Evolutionary conservation across 169 alveolate species (phyloP), one percentile per base, ranked within the genome.

Genomic region (Cryptosporidium tyzzeri): DNA sequence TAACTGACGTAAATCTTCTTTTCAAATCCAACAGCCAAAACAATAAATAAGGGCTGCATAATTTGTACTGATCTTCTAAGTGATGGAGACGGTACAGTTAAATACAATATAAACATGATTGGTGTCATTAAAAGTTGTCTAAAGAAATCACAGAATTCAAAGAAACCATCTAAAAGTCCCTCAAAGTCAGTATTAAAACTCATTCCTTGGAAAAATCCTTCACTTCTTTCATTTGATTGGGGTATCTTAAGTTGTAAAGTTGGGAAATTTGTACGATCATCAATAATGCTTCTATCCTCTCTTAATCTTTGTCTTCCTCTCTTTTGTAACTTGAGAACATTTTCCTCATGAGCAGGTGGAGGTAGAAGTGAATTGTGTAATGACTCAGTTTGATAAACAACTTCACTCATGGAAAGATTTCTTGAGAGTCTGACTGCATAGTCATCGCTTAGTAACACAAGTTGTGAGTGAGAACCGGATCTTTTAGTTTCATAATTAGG

Each of bases 351-450:
- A 80, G 89, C 89, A 41, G 89, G 89, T 12, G 89, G 89, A 39
- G 89, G 89, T 12, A 80, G 29, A 10, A 80, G 67, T 7, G 89
- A 80, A 41, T 80, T 80, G 21, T 80, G 67, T 26, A 80, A 62
- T 9, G 89, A 80, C n/a, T 65, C 89, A n/a, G 89, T 80, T 80
- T 80, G 89, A 33, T 80, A 80, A 29, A 80, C 89, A 37, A 80
- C 89, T 21, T 80, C 89, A 44, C 89, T 80, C 89, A 80, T 80
- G n/a, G 89, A 65, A 39, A 80, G 73, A n/a, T 59, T 59, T 59
- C 89, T 59, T 18, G 89, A 80, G 8, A 80, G 80, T 8, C 89
- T 59, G n/a, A 80, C 75, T 33, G 89, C 89, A 45, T 62, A 80
- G 18, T 80, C 89, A 80, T 80, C 89, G 7, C 75, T 65, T 9